phyloP scores from a whole-genome alignment of 1,284 basidiomycete genomes.

The Spongispora temasekensis region DNA sequence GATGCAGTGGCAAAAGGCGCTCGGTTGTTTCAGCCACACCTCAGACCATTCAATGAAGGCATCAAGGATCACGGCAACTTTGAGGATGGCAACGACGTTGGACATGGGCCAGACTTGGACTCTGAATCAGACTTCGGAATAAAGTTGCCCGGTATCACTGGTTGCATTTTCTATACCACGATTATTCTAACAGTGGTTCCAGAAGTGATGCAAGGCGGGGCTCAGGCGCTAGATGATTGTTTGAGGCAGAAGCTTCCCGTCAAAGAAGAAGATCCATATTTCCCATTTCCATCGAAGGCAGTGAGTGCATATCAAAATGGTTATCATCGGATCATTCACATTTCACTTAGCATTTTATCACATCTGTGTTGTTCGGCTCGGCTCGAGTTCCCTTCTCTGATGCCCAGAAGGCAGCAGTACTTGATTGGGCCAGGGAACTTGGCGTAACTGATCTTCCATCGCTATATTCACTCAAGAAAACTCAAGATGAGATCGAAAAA shows the following conservation, averaged over 20 bases:
- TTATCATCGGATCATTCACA: not conserved
- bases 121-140: not conserved
- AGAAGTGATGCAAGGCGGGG: not conserved
- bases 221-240: not conserved
- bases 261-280: not conserved
- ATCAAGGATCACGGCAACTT: not conserved
- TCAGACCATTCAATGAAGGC: not conserved
- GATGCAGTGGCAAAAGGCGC: not conserved
- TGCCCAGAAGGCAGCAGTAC: constrained; percentile 30
- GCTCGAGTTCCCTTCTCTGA: not conserved
- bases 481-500: not conserved
- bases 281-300: not conserved
- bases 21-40: not conserved
- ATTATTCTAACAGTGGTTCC: not conserved
- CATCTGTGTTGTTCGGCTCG: not conserved
- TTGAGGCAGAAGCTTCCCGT: not conserved
- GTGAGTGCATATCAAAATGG: not conserved
- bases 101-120: not conserved
- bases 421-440: constrained; percentile 30
- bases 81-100: not conserved
- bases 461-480: constrained; percentile 14
- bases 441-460: constrained; percentile 25
- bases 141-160: not conserved
- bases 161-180: not conserved
- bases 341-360: not conserved